phyloP scores from a whole-genome alignment of 192 early-diverging fungal species.

The Phycomyces nitens region DNA sequence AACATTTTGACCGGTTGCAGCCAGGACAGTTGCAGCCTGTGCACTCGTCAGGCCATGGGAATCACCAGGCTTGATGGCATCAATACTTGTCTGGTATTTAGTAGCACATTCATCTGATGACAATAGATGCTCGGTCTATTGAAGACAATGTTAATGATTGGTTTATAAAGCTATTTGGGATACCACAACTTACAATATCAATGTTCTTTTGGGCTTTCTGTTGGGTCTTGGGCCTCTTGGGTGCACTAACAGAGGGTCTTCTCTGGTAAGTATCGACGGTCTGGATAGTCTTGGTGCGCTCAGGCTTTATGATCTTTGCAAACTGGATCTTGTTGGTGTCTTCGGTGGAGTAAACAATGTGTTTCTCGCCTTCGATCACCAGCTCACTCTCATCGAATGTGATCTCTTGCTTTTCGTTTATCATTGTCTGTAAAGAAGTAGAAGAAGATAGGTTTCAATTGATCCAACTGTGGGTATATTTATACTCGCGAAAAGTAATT shows the following conservation, averaged over 20 bases:
- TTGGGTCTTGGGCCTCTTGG: constrained; percentile 17
- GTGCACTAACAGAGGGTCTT: constrained; percentile 25
- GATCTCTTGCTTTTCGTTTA: neutral
- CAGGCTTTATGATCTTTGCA: constrained; percentile 19
- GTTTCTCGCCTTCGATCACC: neutral
- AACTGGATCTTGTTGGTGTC: constrained; percentile 25
- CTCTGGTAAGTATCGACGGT: constrained; percentile 17
- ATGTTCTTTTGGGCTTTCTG: constrained; percentile 28
- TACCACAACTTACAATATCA: constrained; percentile 55
- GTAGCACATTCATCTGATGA: constrained; percentile 41
- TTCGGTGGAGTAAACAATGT: neutral
- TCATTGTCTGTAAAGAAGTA: neutral
- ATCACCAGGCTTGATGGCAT: constrained; percentile 57
- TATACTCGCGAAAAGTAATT: too few species aligned
- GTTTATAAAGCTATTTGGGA: neutral
- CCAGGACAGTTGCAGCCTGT: constrained; percentile 63
- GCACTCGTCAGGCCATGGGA: constrained; percentile 65
- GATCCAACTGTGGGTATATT: too few species aligned
- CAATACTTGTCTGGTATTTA: constrained; percentile 40
- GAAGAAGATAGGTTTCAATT: too few species aligned
- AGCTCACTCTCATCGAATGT: neutral
- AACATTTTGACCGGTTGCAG: constrained; percentile 75
- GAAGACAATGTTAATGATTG: constrained; percentile 1
- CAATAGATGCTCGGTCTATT: constrained; percentile 51
- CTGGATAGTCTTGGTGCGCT: constrained; percentile 20